A percentile compares a stretch with the other conserved stretches of the same genome.
These are phyloP conservation scores for Marasmius oreades DNA, from an alignment of 1,284 basidiomycete genomes.

Conservation along the genomic window DNA sequence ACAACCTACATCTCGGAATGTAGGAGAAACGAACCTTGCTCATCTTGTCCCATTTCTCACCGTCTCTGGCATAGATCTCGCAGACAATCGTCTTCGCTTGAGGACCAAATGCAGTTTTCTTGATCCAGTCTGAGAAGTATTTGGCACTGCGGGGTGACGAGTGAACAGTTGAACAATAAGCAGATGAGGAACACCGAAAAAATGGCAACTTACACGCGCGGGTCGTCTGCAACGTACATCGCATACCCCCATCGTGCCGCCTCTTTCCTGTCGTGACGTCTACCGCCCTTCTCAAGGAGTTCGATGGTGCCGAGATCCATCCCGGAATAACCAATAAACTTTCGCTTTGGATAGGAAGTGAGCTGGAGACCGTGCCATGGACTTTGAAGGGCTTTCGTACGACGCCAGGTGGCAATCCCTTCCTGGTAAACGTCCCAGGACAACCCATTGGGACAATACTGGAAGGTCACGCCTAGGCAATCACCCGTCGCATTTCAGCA, in stretches of 20 bases:
- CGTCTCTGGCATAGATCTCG: slow-evolving; percentile 1
- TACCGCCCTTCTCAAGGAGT: neutral
- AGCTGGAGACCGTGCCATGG: neutral
- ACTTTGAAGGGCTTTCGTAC: neutral
- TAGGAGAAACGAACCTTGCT: neutral
- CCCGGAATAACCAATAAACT: slow-evolving; percentile 1
- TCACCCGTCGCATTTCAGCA: neutral
- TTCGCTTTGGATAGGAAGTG: neutral
- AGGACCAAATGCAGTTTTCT: neutral
- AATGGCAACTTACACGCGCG: neutral
- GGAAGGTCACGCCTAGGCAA: slow-evolving; percentile 8
- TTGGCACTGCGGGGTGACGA: neutral
- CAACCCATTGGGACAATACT: slow-evolving; percentile 5
- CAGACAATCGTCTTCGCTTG: neutral
- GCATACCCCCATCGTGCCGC: slow-evolving; percentile 1
- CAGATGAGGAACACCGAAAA: neutral
- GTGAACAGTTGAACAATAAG: neutral
- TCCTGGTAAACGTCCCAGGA: slow-evolving; percentile 12
- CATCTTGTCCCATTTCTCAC: neutral
- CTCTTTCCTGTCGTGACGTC: slow-evolving; percentile 1
- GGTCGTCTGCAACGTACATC: slow-evolving; percentile 3
- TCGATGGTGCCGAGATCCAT: slow-evolving; percentile 1
- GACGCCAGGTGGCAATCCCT: slow-evolving; percentile 1
- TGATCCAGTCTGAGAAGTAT: neutral
- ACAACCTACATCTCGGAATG: neutral